These are phyloP conservation scores for Saccharomycopsis microspora DNA, from an alignment of 805 yeast species.

Conservation along the genomic window DNA sequence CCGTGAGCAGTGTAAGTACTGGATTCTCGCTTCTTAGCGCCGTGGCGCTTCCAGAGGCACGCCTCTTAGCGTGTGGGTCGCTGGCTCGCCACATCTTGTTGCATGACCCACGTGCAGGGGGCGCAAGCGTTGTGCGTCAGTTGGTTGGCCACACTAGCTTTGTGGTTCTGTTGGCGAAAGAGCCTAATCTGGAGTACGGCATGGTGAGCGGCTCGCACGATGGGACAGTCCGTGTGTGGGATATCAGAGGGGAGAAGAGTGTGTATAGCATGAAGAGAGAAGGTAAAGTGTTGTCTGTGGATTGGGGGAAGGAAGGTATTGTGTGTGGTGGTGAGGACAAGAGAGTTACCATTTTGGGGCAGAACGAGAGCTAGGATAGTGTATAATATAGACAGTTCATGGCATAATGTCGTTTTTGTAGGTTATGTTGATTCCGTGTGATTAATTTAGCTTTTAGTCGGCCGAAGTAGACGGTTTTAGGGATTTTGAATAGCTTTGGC, in stretches of 20 bases:
- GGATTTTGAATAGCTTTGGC: too few species aligned
- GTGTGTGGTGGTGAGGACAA: conserved; percentile 93
- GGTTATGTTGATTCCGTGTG: too few species aligned
- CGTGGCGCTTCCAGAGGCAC: conserved; percentile 51
- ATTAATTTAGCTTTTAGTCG: too few species aligned
- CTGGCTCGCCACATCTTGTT: conserved; percentile 94
- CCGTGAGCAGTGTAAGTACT: conserved; percentile 81
- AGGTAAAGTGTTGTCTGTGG: conserved; percentile 72
- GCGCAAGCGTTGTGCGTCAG: conserved; percentile 48
- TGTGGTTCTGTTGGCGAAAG: conserved; percentile 65
- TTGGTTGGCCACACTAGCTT: conserved; percentile 86
- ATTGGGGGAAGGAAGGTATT: conserved; percentile 76
- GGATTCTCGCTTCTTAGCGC: conserved; percentile 76
- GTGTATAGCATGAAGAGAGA: conserved; percentile 78
- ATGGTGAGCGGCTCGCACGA: conserved; percentile 91
- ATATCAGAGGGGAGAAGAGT: conserved; percentile 73
- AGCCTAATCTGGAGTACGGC: conserved; percentile 73
- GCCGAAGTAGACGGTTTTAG: too few species aligned
- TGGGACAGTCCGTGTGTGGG: conserved; percentile 94
- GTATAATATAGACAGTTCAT: neutral
- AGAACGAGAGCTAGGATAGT: conserved; percentile 27
- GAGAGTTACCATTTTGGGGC: conserved; percentile 55
- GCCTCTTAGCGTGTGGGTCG: conserved; percentile 84
- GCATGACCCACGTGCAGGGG: conserved; percentile 78
- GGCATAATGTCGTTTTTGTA: too few species aligned